These are phyloP conservation scores for Cercospora beticola DNA, from an alignment of 2,329 filamentous ascomycete genomes.

Conservation along the genomic window DNA sequence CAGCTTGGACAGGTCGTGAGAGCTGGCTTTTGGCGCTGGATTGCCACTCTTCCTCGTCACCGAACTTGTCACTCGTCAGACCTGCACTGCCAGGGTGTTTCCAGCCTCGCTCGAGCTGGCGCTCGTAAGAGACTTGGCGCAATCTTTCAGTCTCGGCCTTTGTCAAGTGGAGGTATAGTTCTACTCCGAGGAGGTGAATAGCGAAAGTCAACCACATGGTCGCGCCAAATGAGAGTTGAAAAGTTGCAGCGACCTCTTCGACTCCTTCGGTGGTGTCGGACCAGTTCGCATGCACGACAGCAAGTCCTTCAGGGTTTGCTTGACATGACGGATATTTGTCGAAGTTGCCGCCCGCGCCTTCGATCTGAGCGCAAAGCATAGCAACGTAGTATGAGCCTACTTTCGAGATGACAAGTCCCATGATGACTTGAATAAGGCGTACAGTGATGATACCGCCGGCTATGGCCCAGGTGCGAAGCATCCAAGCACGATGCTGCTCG, in stretches of 20 bases:
- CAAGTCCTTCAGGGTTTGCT: constrained; percentile 41
- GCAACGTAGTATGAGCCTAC: constrained; percentile 39
- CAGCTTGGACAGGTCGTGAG: neutral
- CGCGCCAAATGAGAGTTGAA: constrained; percentile 54
- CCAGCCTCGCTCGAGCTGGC: constrained; percentile 56
- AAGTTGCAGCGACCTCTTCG: constrained; percentile 43
- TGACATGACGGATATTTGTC: constrained; percentile 49
- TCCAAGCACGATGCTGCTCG: constrained; percentile 64
- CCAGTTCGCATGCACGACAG: constrained; percentile 33
- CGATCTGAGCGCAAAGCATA: constrained; percentile 53
- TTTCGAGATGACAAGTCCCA: constrained; percentile 43
- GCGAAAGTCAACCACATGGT: constrained; percentile 55
- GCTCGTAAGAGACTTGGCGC: constrained; percentile 56
- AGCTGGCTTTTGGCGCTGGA: neutral
- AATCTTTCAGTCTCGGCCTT: constrained; percentile 56
- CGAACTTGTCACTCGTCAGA: constrained; percentile 44
- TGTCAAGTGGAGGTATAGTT: constrained; percentile 52
- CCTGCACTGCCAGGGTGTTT: constrained; percentile 51
- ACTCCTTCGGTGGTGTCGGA: constrained; percentile 16
- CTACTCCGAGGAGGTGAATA: constrained; percentile 50
- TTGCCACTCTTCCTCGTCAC: constrained; percentile 23
- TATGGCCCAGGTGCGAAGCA: constrained; percentile 50
- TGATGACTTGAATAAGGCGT: constrained; percentile 51
- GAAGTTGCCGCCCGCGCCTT: constrained; percentile 31
- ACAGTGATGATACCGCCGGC: constrained; percentile 53